phyloP scores from a whole-genome alignment of 1,139 yeast genomes.

The Ashbya aceris region DNA sequence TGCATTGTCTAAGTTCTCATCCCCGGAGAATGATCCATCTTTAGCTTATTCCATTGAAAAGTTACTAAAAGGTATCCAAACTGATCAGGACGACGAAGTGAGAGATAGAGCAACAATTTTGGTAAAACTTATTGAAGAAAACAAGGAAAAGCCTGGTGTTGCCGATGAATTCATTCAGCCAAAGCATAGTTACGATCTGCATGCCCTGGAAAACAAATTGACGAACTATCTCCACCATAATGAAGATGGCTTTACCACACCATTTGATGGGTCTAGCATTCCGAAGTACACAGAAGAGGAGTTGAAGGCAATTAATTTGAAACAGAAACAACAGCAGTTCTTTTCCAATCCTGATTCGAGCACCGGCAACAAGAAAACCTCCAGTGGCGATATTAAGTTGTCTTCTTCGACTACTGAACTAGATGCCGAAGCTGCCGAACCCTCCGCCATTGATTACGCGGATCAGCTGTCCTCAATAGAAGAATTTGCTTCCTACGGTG shows the following conservation, averaged over 20 bases:
- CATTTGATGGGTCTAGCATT: constrained; percentile 65
- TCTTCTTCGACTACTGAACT: constrained; percentile 10
- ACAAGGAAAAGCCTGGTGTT: constrained; percentile 32
- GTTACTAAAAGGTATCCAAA: constrained; percentile 65
- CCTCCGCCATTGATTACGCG: constrained; percentile 53
- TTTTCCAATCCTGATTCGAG: constrained; percentile 12
- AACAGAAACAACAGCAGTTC: constrained; percentile 36
- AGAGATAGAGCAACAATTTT: constrained; percentile 95
- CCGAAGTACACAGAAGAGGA: constrained; percentile 44
- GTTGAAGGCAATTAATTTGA: constrained; percentile 38
- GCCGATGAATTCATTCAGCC: constrained; percentile 52
- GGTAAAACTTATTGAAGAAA: constrained; percentile 49
- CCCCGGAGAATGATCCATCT: constrained; percentile 56
- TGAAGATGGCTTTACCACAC: constrained; percentile 46
- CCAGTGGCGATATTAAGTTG: not conserved
- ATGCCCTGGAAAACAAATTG: constrained; percentile 68
- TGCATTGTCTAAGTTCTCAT: constrained; percentile 84
- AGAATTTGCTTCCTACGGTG: constrained; percentile 59
- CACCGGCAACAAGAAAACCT: not conserved
- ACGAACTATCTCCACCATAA: constrained; percentile 61
- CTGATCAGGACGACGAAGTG: constrained; percentile 91
- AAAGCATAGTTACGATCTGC: constrained; percentile 60
- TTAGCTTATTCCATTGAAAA: constrained; percentile 64
- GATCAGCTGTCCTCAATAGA: constrained; percentile 58
- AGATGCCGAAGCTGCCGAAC: constrained; percentile 21